These are phyloP conservation scores for Lentinula novae-zelandiae DNA, from an alignment of 1,284 basidiomycete species.

Conservation along the genomic window DNA sequence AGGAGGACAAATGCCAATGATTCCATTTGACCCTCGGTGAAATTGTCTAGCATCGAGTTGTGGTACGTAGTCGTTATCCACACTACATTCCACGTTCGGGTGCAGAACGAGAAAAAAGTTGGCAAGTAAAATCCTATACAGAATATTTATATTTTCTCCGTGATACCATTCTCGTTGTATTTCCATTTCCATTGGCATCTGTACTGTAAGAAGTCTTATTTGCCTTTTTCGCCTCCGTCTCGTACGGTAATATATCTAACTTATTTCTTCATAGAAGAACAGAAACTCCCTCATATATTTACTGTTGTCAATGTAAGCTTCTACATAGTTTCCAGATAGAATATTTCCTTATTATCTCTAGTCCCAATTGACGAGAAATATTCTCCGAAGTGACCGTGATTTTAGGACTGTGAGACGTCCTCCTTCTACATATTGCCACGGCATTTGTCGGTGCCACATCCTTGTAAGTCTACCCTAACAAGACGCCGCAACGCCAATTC, in stretches of 20 bases:
- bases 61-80: not conserved
- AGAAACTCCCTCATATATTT: not conserved
- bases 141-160: not conserved
- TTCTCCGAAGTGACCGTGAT: not conserved
- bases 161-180: not conserved
- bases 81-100: not conserved
- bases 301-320: not conserved
- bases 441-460: too few relatives aligned
- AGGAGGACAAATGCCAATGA: conserved; percentile 13
- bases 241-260: not conserved
- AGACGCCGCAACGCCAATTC: too few relatives aligned
- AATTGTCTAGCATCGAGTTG: not conserved
- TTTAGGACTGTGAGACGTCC: too few relatives aligned
- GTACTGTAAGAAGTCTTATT: too few relatives aligned
- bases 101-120: too few relatives aligned
- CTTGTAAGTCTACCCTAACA: too few relatives aligned
- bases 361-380: too few relatives aligned
- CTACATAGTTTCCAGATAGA: not conserved
- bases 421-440: too few relatives aligned
- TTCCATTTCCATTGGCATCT: too few relatives aligned
- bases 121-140: not conserved
- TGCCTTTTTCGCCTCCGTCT: not conserved
- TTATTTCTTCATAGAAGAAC: not conserved
- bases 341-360: not conserved
- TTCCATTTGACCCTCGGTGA: conserved; percentile 14